Conservation (phyloP, 129 eudicot genomes). For the Flaveria sonorensis region DNA sequence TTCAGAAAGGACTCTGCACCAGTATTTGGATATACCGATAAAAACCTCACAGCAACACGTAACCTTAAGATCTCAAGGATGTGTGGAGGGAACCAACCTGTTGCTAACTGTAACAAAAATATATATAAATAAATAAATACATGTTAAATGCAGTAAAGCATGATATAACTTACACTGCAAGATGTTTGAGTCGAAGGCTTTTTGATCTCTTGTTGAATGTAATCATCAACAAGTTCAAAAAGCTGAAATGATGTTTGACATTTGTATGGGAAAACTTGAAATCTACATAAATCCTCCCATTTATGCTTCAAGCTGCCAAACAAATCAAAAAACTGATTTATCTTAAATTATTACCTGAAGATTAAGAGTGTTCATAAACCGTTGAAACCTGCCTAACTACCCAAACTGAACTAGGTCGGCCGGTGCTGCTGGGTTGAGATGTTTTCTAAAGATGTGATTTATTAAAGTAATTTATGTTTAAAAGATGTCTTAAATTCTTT, state of each 20-base stretch:
- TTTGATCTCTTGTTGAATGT: conserved; percentile 80
- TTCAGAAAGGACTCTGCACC: conserved; percentile 62
- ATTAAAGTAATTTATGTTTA: not conserved
- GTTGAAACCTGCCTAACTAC: no score
- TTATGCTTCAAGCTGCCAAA: conserved; percentile 54
- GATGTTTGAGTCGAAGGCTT: conserved; percentile 52
- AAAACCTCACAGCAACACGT: conserved; percentile 68
- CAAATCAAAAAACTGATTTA: not conserved
- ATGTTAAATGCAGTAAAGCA: not conserved
- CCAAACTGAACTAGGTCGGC: no score
- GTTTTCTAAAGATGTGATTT: not conserved
- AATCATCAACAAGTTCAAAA: conserved; percentile 80
- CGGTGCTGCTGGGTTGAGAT: no score
- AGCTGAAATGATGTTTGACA: conserved; percentile 67
- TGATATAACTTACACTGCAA: conserved; percentile 58
- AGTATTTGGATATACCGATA: conserved; percentile 63
- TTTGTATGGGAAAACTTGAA: conserved; percentile 72
- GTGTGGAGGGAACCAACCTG: conserved; percentile 80
- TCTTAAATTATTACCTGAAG: not conserved
- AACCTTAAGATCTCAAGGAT: conserved; percentile 52
- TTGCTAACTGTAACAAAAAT: conserved; percentile 46
- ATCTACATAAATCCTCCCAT: conserved; percentile 79
- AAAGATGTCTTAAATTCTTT: not conserved
- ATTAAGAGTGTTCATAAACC: not conserved
- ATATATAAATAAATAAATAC: not conserved